Base-by-base conservation (phyloP, 2,329 filamentous ascomycete species). In the Colletotrichum lentis region DNA sequence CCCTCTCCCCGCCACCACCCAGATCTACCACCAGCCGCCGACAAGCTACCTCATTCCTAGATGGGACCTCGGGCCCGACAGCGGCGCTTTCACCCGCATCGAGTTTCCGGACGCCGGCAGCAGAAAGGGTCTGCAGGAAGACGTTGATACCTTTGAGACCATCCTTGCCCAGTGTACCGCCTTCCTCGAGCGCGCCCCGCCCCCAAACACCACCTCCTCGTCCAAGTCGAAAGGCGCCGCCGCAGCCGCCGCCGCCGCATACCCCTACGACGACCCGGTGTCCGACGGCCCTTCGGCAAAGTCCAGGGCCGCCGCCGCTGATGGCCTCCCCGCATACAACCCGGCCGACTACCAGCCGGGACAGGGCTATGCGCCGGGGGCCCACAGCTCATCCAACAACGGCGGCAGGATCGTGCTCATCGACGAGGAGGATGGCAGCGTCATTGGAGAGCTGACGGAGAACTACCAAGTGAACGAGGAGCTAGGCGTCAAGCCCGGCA, bases 161-260 rank as follows among this genome's bases (percentile, higher is more conserved):
- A 98, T 98, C 71, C 85, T 98, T 58, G 95, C 95, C n/a, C 94
- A 98, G 80, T 98, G 95, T 79, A 98, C 95, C 2, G 93, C 95
- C 2, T 98, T 99, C 78, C 86, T 97, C 5, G 95, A 98, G 79
- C 89, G 94, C 52, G 90, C 92, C 11, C 84, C 90, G 47, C 88
- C 92, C 7, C 89, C 87, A 11, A 81, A 79, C 70, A 69, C 76
- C 35, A 69, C 72, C 75, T 31, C 37, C 75, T 72, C 54, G 16
- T 65, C 62, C 55, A 46, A 39, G n/a, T 43, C 61, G 18, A 68
- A 68, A 50, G 37, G 41, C 12, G 55, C 55, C 1, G 49, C 64
- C 5, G 49, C 55, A 3, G 50, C 65, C 54, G 62, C 55, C 24
- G 43, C 64, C 11, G 31, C 31, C 31, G 31, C 31, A 31, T 58